Conservation (phyloP, 2,329 filamentous ascomycete species). For the Celoporthe dispersa region DNA sequence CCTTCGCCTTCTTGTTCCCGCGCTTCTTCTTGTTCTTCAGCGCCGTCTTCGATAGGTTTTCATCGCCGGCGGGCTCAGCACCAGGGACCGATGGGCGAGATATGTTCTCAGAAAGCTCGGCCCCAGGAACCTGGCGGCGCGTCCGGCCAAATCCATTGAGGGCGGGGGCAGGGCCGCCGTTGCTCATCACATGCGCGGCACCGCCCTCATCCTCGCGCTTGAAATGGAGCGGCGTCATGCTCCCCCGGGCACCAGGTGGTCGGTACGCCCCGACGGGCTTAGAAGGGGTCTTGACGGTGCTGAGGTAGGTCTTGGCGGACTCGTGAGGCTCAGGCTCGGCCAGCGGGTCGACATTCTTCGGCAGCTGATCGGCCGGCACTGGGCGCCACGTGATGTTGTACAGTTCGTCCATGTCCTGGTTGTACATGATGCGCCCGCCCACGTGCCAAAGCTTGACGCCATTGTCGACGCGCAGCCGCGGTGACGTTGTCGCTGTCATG, state of each 20-base stretch:
- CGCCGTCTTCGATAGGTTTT: slow-evolving; percentile 79
- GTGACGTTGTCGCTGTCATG: slow-evolving; percentile 96
- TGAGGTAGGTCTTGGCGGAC: slow-evolving; percentile 81
- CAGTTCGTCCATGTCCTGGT: slow-evolving; percentile 91
- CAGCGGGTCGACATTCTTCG: slow-evolving; percentile 68
- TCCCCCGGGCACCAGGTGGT: slow-evolving; percentile 89
- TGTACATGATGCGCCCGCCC: slow-evolving; percentile 87
- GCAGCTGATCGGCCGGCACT: slow-evolving; percentile 62
- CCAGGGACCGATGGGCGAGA: slow-evolving; percentile 48
- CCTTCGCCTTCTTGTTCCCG: slow-evolving; percentile 85
- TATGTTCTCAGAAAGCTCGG: slow-evolving; percentile 72
- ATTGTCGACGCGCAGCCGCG: slow-evolving; percentile 93
- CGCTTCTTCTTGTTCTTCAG: slow-evolving; percentile 99
- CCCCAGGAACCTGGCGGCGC: slow-evolving; percentile 83
- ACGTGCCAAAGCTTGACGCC: slow-evolving; percentile 96
- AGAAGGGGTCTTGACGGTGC: slow-evolving; percentile 88
- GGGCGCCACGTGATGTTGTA: slow-evolving; percentile 92
- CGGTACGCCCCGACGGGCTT: slow-evolving; percentile 98
- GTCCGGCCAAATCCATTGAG: slow-evolving; percentile 77
- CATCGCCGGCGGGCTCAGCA: slow-evolving; percentile 68
- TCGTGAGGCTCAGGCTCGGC: slow-evolving; percentile 76
- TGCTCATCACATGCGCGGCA: slow-evolving; percentile 77
- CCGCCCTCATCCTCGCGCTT: slow-evolving; percentile 98
- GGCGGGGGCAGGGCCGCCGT: slow-evolving; percentile 67
- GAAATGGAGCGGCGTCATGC: slow-evolving; percentile 88